Conservation (phyloP, 2,329 filamentous ascomycete species). For the Calycina herbarum region DNA sequence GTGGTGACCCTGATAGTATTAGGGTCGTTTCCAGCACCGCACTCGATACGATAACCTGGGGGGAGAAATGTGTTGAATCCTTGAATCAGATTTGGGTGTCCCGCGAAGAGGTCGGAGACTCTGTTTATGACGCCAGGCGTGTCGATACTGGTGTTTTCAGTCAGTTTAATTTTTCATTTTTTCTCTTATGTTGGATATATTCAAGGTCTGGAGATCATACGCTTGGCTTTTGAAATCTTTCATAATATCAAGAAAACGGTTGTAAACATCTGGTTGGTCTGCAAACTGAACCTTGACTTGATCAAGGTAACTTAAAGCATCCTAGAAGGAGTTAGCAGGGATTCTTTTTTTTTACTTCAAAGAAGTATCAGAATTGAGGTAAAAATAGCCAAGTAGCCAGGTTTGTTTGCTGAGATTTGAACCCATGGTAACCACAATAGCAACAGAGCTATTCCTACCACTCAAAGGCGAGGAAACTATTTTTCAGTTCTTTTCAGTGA, state of each 20-base stretch:
- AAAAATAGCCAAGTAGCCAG: neutral
- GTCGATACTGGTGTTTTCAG: constrained; percentile 65
- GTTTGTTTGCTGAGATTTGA: neutral
- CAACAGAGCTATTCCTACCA: neutral
- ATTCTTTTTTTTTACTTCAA: neutral
- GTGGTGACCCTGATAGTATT: constrained; percentile 97
- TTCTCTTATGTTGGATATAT: neutral
- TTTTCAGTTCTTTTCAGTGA: neutral
- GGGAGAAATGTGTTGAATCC: constrained; percentile 98
- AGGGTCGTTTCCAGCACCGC: constrained; percentile 87
- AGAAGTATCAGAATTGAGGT: constrained; percentile 23
- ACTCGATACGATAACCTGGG: constrained; percentile 94
- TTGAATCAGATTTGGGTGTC: constrained; percentile 92
- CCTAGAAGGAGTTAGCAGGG: constrained; percentile 43
- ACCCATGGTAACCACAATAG: neutral
- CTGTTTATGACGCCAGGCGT: constrained; percentile 96
- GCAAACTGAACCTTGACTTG: constrained; percentile 98
- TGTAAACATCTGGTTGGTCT: constrained; percentile 96
- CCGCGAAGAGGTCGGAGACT: constrained; percentile 92
- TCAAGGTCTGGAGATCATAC: constrained; percentile 49
- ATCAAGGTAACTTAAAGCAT: constrained; percentile 92
- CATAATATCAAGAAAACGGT: constrained; percentile 97
- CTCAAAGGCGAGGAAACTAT: neutral
- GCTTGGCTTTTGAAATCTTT: constrained; percentile 99
- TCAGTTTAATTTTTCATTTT: constrained; percentile 32